A percentile compares a stretch with the other conserved stretches of the same genome.
These are phyloP conservation scores for Carex arenaria DNA, from an alignment of 202 grass and related monocot genomes.

Conservation along the genomic window DNA sequence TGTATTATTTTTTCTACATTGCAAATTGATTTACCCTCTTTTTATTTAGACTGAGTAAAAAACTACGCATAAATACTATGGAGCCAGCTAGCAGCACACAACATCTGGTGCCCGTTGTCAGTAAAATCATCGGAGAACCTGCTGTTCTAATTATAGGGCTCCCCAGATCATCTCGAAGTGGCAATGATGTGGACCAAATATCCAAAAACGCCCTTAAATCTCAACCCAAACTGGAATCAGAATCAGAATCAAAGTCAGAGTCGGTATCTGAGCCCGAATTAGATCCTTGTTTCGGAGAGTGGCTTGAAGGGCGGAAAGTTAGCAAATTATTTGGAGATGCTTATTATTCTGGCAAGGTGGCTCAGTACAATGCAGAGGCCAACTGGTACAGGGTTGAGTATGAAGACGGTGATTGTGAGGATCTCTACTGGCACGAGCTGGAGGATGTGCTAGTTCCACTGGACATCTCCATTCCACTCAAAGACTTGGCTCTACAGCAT, in stretches of 20 bases:
- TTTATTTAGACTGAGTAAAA: constrained; percentile 6
- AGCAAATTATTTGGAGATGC: constrained; percentile 60
- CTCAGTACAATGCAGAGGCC: constrained; percentile 55
- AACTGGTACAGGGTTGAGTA: constrained; percentile 93
- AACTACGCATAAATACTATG: constrained; percentile 36
- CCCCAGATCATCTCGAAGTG: constrained; percentile 42
- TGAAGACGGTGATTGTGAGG: constrained; percentile 86
- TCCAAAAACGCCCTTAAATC: background rate
- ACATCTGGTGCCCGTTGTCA: constrained; percentile 36
- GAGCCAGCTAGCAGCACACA: constrained; percentile 18
- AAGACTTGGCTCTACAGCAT: constrained; percentile 61
- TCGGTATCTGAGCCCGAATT: constrained; percentile 25
- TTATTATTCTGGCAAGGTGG: constrained; percentile 60
- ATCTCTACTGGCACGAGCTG: constrained; percentile 85
- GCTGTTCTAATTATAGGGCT: constrained; percentile 77
- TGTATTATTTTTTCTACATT: constrained; percentile 12
- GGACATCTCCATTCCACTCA: constrained; percentile 84
- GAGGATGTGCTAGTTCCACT: constrained; percentile 65
- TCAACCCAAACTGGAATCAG: background rate
- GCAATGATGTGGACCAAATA: background rate
- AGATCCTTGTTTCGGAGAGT: constrained; percentile 80
- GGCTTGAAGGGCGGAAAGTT: constrained; percentile 80
- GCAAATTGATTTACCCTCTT: constrained; percentile 15
- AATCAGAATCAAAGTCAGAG: constrained; percentile 22
- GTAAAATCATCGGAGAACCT: constrained; percentile 65